Evolutionary conservation across 441 rosid species (phyloP).

Genomic region (Gossypium davidsonii): DNA sequence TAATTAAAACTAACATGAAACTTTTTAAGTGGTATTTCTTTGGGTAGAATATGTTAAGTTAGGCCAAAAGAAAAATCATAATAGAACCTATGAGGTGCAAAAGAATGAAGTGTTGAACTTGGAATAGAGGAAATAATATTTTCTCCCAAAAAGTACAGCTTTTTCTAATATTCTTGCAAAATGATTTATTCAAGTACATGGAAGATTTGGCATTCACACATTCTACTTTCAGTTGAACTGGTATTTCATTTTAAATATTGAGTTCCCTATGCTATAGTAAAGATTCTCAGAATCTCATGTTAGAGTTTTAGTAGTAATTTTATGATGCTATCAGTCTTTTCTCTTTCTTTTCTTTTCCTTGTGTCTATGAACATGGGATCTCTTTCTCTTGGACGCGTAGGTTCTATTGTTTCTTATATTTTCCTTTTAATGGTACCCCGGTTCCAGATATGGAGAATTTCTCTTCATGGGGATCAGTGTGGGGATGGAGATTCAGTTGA

Average conservation of each 20-base stretch:
- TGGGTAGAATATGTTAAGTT: background rate
- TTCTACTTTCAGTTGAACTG: background rate
- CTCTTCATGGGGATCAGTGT: slow-evolving; percentile 60
- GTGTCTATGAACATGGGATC: background rate
- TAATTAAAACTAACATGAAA: background rate
- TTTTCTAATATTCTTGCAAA: background rate
- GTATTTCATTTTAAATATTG: background rate
- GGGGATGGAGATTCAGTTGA: slow-evolving; percentile 58
- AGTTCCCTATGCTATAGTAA: background rate
- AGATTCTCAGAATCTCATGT: background rate
- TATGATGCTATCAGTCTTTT: background rate
- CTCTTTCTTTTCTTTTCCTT: background rate
- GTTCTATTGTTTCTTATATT: slow-evolving; percentile 6
- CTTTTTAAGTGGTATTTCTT: background rate
- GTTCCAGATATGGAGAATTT: slow-evolving; percentile 63
- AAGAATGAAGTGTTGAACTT: background rate
- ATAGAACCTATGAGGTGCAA: background rate
- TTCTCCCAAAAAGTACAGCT: background rate
- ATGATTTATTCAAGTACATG: background rate
- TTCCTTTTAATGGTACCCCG: slow-evolving; percentile 15
- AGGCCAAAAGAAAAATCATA: background rate
- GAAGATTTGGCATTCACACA: background rate
- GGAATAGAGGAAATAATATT: background rate
- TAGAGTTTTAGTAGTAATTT: background rate
- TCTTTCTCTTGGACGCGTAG: background rate